Conservation (phyloP, 495 filamentous ascomycete species). For the Lepraria neglecta region DNA sequence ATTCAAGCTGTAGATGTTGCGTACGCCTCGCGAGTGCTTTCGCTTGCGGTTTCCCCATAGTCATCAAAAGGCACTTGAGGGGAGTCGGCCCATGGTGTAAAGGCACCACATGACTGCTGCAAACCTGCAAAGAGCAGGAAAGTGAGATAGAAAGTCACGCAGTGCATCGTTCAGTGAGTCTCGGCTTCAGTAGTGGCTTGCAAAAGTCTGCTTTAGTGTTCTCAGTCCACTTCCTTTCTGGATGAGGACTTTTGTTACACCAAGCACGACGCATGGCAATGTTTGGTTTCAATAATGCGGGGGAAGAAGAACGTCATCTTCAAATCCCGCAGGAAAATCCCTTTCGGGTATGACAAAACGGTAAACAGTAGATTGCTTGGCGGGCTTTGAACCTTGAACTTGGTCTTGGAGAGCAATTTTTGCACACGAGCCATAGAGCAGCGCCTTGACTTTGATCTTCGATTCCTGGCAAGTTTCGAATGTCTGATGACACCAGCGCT, state of each 20-base stretch:
- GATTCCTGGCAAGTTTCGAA: too few species aligned
- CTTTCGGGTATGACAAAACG: slow-evolving; percentile 2
- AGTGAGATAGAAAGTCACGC: neutral
- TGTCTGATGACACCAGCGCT: neutral
- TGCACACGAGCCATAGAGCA: too few species aligned
- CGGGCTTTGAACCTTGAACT: neutral
- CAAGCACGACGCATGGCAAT: slow-evolving; percentile 3
- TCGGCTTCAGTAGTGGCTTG: neutral
- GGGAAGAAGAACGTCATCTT: slow-evolving; percentile 6
- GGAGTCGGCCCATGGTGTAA: neutral
- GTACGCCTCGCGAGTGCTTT: slow-evolving; percentile 9
- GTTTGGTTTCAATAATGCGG: neutral
- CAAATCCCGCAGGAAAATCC: too few species aligned
- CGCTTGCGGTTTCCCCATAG: neutral
- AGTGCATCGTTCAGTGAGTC: slow-evolving; percentile 1
- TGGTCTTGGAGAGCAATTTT: slow-evolving; percentile 1
- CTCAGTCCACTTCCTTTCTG: too few species aligned
- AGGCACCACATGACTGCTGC: slow-evolving; percentile 1
- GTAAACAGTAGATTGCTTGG: slow-evolving; percentile 11
- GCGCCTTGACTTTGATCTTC: neutral
- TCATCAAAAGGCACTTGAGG: slow-evolving; percentile 9
- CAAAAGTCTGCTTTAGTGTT: too few species aligned
- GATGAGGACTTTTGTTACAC: too few species aligned
- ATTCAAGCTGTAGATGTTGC: neutral
- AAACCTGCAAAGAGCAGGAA: neutral